A percentile compares a stretch with the other conserved stretches of the same genome.
Evolutionary conservation across 2,329 filamentous ascomycete species (phyloP).

Genomic region (Aulographum hederae): DNA sequence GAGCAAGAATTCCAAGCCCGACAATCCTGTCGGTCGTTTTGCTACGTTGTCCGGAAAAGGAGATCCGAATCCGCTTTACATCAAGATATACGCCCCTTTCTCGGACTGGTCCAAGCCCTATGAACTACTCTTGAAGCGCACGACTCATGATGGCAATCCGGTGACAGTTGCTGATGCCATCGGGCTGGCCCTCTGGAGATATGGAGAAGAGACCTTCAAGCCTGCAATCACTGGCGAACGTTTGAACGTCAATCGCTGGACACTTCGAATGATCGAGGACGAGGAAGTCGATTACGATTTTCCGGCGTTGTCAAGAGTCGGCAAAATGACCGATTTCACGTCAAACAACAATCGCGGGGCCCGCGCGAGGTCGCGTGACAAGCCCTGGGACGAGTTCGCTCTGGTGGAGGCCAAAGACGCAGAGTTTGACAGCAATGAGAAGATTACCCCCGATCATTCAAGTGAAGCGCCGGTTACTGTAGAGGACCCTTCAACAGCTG

Average conservation of each 20-base stretch:
- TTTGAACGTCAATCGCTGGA: slow-evolving; percentile 67
- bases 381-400: slow-evolving; percentile 68
- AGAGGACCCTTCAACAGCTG: too few species aligned
- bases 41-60: slow-evolving; percentile 61
- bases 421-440: slow-evolving; percentile 52
- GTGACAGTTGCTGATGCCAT: slow-evolving; percentile 69
- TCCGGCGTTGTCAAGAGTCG: slow-evolving; percentile 56
- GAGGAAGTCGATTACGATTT: slow-evolving; percentile 78
- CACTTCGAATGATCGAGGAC: slow-evolving; percentile 65
- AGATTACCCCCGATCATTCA: slow-evolving; percentile 46
- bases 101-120: slow-evolving; percentile 46
- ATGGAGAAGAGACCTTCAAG: slow-evolving; percentile 57
- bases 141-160: slow-evolving; percentile 48
- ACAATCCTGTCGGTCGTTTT: slow-evolving; percentile 59
- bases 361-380: slow-evolving; percentile 49
- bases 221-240: slow-evolving; percentile 47
- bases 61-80: slow-evolving; percentile 54
- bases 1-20: slow-evolving; percentile 49
- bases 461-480: slow-evolving; percentile 24
- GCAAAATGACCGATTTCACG: slow-evolving; percentile 59
- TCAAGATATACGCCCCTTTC: slow-evolving; percentile 62
- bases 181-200: slow-evolving; percentile 59
- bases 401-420: slow-evolving; percentile 53
- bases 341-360: slow-evolving; percentile 55
- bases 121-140: slow-evolving; percentile 53